Conservation (phyloP, 768 basidiomycete species). For the Psilocybe sp. region DNA sequence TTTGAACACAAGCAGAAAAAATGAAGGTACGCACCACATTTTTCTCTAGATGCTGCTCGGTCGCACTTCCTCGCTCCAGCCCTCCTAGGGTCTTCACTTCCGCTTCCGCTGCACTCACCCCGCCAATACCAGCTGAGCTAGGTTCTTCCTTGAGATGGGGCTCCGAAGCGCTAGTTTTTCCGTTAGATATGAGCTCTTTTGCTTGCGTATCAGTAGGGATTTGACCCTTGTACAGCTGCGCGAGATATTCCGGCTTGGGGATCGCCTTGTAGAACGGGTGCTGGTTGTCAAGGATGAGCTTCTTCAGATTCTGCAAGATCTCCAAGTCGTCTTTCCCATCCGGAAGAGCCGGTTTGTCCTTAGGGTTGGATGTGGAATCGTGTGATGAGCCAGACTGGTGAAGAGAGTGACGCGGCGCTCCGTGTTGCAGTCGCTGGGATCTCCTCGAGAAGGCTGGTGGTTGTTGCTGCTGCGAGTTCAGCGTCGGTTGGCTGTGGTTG, state of each 20-base stretch:
- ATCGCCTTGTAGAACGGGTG: conserved; percentile 68
- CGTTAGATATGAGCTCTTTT: neutral
- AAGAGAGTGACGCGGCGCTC: too few relatives aligned
- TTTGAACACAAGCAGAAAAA: too few relatives aligned
- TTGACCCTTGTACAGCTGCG: conserved; percentile 62
- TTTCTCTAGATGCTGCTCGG: too few relatives aligned
- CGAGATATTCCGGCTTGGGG: conserved; percentile 64
- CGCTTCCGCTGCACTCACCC: too few relatives aligned
- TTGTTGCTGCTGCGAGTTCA: conserved; percentile 15
- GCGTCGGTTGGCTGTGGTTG: conserved; percentile 19
- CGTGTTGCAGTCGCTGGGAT: conserved; percentile 9
- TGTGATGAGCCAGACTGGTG: too few relatives aligned
- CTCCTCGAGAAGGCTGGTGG: conserved; percentile 20
- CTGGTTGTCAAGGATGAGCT: conserved; percentile 66
- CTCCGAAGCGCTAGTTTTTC: too few relatives aligned
- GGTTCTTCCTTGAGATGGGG: too few relatives aligned
- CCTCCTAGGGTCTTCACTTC: too few relatives aligned
- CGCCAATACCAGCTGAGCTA: too few relatives aligned
- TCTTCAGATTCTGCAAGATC: conserved; percentile 72
- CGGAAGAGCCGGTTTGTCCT: conserved; percentile 27
- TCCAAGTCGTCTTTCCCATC: conserved; percentile 69
- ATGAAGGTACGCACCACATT: too few relatives aligned
- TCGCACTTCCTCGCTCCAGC: too few relatives aligned
- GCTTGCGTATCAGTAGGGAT: conserved; percentile 14
- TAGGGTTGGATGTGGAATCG: too few relatives aligned